These are phyloP conservation scores for Bonnemaisonia californica DNA, from an alignment of 31 red algal species.

Conservation along the genomic window DNA sequence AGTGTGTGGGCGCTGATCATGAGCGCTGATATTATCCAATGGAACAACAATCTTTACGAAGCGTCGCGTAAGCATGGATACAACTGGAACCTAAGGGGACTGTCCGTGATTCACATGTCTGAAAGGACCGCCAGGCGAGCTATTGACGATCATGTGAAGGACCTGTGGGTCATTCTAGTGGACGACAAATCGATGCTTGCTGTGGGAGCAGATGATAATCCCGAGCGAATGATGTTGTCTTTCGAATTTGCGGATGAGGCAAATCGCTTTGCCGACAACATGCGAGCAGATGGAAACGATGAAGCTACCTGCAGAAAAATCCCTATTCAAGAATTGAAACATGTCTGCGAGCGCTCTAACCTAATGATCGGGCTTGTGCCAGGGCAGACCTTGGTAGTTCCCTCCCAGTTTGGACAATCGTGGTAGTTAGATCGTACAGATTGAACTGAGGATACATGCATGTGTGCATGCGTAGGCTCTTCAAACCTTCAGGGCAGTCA, in stretches of 20 bases:
- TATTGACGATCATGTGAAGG: not conserved
- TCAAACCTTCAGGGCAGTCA: no score
- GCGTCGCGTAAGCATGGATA: constrained; percentile 30
- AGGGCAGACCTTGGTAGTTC: not conserved
- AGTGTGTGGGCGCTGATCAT: constrained; percentile 34
- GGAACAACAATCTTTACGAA: constrained; percentile 54
- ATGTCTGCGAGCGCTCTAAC: not conserved
- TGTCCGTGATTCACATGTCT: constrained; percentile 5
- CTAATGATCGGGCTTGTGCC: not conserved
- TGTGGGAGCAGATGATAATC: not conserved
- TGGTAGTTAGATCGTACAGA: no score
- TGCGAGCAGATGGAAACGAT: not conserved
- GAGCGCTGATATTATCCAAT: constrained; percentile 49
- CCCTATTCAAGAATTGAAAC: not conserved
- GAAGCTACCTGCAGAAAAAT: not conserved
- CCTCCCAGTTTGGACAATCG: no score
- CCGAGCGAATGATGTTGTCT: not conserved
- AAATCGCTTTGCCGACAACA: not conserved
- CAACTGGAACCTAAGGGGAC: constrained; percentile 20
- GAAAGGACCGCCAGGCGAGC: constrained; percentile 16
- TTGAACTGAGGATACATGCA: no score
- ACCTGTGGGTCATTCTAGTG: not conserved
- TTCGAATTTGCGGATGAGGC: constrained; percentile 5
- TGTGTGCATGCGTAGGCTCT: no score
- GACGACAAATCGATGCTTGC: not conserved